Base-by-base conservation (phyloP, 2,329 filamentous ascomycete species). In the Zymoseptoria pseudotritici region DNA sequence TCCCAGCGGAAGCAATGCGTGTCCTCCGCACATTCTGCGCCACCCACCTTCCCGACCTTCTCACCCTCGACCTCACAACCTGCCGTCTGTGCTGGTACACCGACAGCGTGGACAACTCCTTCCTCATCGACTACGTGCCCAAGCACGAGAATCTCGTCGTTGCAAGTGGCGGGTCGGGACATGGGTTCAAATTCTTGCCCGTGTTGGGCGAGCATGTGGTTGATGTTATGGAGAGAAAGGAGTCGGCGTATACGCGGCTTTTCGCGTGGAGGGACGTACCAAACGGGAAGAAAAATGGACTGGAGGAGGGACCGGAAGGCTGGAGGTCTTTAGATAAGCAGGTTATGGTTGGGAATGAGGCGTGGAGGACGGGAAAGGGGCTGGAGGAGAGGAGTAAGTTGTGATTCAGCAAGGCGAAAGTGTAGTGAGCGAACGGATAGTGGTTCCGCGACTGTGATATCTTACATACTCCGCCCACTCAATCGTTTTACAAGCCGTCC, bases 11-110 rank as follows among this genome's bases (percentile, higher is more conserved):
- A 31, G 69, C 69, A 3, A 65, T 70, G 59, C 60, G 65, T 10
- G 66, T 68, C 4, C 61, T 69, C 3, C 50, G 62, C 8, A 36
- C 54, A 2, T 66, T 68, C 49, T 61, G 62, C 0, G 55, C 1
- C 13, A 78, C 84, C 61, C 80, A 90, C 67, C 74, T 64, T 57
- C 72, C 58, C 22, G 62, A 56, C 65, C 62, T 73, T 1, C 57
- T 72, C 1, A 69, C 69, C 20, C 70, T 75, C 0, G 74, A 73
- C 1, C 74, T 80, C 46, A 72, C 76, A 0, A 74, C 71, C n/a
- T 76, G 73, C 0, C 77, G 73, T 61, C 74, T 78, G 13, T 84
- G 77, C 68, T 82, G 76, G 77, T 83, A 83, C 61, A 82, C 76
- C 0, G 82, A 84, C 62, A 80, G 62, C 20, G 59, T 70, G 3